phyloP scores from a whole-genome alignment of 1,284 basidiomycete species.

The Cryptococcus floricola region DNA sequence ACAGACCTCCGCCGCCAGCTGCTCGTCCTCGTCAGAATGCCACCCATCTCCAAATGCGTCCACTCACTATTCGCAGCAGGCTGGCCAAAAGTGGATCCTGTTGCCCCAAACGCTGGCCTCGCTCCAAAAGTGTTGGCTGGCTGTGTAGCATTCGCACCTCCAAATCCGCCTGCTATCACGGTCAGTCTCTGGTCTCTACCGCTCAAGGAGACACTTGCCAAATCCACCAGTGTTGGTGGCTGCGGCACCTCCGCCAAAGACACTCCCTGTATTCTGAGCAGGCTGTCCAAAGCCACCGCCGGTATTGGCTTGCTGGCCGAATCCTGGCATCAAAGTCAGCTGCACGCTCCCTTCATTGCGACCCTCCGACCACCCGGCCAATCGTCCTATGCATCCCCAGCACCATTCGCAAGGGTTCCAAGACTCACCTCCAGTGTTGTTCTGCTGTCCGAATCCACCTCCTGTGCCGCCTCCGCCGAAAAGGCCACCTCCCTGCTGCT shows the following conservation, averaged over 20 bases:
- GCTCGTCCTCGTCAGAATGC: neutral
- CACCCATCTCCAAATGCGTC: neutral
- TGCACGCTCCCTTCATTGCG: neutral
- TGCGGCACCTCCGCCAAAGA: constrained; percentile 43
- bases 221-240: constrained; percentile 22
- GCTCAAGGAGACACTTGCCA: constrained; percentile 15
- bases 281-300: constrained; percentile 23
- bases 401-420: neutral
- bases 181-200: neutral
- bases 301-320: constrained; percentile 51
- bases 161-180: constrained; percentile 19
- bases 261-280: constrained; percentile 53
- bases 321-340: constrained; percentile 42
- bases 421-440: constrained; percentile 51
- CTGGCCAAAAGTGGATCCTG: constrained; percentile 44
- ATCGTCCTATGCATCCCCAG: neutral
- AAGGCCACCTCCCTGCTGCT: constrained; percentile 52
- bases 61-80: neutral
- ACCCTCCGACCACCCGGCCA: neutral
- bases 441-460: constrained; percentile 52
- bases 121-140: constrained; percentile 32
- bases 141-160: constrained; percentile 4
- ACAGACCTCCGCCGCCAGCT: constrained; percentile 28
- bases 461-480: constrained; percentile 25
- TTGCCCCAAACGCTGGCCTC: constrained; percentile 40